These are phyloP conservation scores for Hanseniaspora thailandica DNA, from an alignment of 805 yeast genomes.

Conservation along the genomic window DNA sequence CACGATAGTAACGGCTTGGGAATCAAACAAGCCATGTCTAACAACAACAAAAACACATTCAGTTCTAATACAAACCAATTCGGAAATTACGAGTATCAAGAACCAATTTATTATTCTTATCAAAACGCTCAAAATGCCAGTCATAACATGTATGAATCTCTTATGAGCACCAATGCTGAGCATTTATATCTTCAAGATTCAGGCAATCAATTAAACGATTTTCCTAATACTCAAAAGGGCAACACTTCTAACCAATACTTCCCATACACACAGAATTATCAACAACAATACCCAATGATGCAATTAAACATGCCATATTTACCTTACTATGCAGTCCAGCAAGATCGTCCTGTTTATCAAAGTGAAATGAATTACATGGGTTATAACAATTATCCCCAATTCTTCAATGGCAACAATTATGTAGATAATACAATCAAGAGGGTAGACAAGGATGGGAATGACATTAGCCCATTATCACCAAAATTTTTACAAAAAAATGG, in stretches of 20 bases:
- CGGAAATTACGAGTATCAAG: background rate
- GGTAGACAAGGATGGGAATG: background rate
- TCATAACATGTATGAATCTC: background rate
- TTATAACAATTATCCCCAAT: background rate
- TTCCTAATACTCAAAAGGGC: background rate
- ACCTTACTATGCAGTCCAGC: background rate
- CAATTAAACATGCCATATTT: background rate
- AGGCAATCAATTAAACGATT: background rate
- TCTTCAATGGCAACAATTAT: background rate
- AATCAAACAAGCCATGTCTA: background rate
- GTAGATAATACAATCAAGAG: background rate
- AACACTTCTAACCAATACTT: constrained; percentile 1
- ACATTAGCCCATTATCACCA: constrained; percentile 3
- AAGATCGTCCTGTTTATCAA: background rate
- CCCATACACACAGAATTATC: constrained; percentile 3
- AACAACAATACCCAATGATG: constrained; percentile 3
- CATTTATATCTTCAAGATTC: background rate
- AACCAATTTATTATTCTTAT: background rate
- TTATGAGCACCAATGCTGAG: background rate
- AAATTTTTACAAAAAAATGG: background rate
- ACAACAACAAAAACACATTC: background rate
- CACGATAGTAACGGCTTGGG: background rate
- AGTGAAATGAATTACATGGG: background rate
- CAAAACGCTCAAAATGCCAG: background rate
- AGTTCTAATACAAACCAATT: background rate